Percentiles rank a stretch among this genome's conserved stretches.
Evolutionary conservation across 352 stramenopile species (phyloP).

Genomic region (Elongisporangium undulatum): DNA sequence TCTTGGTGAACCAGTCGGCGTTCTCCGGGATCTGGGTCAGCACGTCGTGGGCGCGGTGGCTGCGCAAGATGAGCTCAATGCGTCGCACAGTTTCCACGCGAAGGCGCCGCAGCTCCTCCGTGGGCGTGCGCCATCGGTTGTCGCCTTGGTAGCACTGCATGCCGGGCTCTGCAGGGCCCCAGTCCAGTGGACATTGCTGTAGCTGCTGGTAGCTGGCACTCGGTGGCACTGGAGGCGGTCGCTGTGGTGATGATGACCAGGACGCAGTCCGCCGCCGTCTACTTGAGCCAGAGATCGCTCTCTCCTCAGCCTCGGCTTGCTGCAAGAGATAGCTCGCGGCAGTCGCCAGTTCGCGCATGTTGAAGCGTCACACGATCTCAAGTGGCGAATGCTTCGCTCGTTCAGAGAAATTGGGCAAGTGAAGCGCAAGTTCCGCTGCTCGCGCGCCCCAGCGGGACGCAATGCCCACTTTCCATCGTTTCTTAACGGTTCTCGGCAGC

Average conservation of each 20-base stretch:
- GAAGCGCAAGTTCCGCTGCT: not conserved
- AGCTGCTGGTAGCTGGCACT: not conserved
- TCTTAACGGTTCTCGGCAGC: not conserved
- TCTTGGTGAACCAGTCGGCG: slow-evolving; percentile 55
- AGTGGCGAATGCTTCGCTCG: not conserved
- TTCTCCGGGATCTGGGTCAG: slow-evolving; percentile 58
- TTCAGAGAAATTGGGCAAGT: not conserved
- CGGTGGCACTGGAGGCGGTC: not conserved
- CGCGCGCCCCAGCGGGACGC: not conserved
- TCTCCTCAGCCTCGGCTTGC: not conserved
- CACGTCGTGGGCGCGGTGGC: slow-evolving; percentile 56
- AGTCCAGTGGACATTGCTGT: not conserved
- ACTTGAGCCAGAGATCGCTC: not conserved
- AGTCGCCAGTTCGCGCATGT: not conserved
- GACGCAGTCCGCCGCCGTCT: not conserved
- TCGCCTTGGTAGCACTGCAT: not conserved
- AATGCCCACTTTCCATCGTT: not conserved
- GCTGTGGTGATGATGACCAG: not conserved
- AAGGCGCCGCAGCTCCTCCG: slow-evolving; percentile 39
- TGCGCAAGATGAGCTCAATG: slow-evolving; percentile 58
- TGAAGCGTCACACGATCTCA: not conserved
- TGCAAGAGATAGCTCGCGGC: not conserved
- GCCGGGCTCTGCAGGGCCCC: not conserved
- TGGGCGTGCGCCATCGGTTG: slow-evolving; percentile 30
- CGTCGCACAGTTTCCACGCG: slow-evolving; percentile 40